These are phyloP conservation scores for Escovopsis sp. DNA, from an alignment of 2,329 filamentous ascomycete species.

Conservation along the genomic window DNA sequence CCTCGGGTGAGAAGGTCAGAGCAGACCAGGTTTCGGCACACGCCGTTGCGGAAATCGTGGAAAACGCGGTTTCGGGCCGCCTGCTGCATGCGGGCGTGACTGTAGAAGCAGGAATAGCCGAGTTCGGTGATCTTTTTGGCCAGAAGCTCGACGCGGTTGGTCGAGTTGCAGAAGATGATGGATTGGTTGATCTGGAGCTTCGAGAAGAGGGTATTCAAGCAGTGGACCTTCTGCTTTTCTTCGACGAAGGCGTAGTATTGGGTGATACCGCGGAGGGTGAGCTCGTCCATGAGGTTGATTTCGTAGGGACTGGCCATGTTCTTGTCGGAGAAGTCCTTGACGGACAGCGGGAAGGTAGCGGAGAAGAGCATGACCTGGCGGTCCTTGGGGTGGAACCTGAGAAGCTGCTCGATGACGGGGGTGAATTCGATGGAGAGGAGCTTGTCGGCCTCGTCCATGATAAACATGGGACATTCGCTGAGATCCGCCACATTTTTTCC, in stretches of 20 bases:
- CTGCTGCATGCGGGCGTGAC: slow-evolving; percentile 95
- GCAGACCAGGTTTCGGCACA: slow-evolving; percentile 95
- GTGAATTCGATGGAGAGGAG: slow-evolving; percentile 94
- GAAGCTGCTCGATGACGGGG: slow-evolving; percentile 87
- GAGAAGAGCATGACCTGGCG: slow-evolving; percentile 99
- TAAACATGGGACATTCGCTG: slow-evolving; percentile 90
- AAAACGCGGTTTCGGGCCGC: slow-evolving; percentile 95
- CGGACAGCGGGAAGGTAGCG: slow-evolving; percentile 90
- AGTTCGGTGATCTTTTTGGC: slow-evolving; percentile 99
- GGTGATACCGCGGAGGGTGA: slow-evolving; percentile 93
- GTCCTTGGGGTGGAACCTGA: slow-evolving; percentile 92
- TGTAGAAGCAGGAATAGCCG: slow-evolving; percentile 98
- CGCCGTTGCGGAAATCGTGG: slow-evolving; percentile 96
- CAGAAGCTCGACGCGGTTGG: slow-evolving; percentile 89
- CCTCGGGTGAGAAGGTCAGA: slow-evolving; percentile 94
- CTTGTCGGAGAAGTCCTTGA: slow-evolving; percentile 96
- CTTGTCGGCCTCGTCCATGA: slow-evolving; percentile 99
- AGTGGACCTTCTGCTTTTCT: slow-evolving; percentile 98
- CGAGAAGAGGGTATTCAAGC: slow-evolving; percentile 94
- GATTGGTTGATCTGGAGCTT: slow-evolving; percentile 99
- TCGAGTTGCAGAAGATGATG: slow-evolving; percentile 99
- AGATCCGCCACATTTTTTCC: slow-evolving; percentile 94
- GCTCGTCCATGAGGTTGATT: slow-evolving; percentile 98
- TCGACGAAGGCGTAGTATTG: slow-evolving; percentile 99
- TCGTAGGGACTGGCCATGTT: slow-evolving; percentile 95